Base-by-base conservation (phyloP, 768 basidiomycete species). In the Arthromyces matolae region DNA sequence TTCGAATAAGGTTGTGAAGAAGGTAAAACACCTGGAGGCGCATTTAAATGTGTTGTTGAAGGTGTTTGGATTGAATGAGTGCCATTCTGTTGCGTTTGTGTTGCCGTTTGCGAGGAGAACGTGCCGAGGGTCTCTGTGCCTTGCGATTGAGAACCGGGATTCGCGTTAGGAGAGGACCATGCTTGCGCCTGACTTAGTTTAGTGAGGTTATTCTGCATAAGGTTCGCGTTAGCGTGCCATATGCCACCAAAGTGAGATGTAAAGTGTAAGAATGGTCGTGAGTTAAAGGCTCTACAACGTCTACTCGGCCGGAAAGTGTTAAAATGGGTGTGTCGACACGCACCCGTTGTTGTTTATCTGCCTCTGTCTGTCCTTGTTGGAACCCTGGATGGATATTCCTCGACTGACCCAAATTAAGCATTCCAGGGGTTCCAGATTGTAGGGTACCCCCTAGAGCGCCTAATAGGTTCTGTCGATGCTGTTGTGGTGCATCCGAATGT, bases 341-440 rank as follows among this genome's bases (percentile, higher is more conserved):
- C 68, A 86, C 84, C 73, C 86, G 76, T 49, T 73, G 72, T 50
- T 71, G 71, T 60, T 89, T 88, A 59, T 88, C 87, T 14, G 76
- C 69, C 46, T 89, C 87, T 16, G 75, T 69, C 65, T 79, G 80
- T 49, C 79, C 77, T 45, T 67, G 71, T 62, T 80, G 79, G 47
- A 81, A 71, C 54, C 79, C 75, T 48, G 72, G 73, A 65, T 77
- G 73, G 18, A 71, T 67, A 64, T 69, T 71, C 59, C 77, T 67
- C 43, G 71, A 61, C 53, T 73, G 73, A 23, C 71, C 71, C 44
- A 77, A 53, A 56, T 84, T 87, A 54, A 89, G 64, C 74, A 89
- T 73, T 31, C 86, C 86, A 6, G 86, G 86, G 43, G 85, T 78
- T 45, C 63, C 70, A 65, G 64, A 70, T 47, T 65, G 72, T 53